phyloP scores from a whole-genome alignment of 2,329 filamentous ascomycete genomes.

The Trichophyton schoenleinii region DNA sequence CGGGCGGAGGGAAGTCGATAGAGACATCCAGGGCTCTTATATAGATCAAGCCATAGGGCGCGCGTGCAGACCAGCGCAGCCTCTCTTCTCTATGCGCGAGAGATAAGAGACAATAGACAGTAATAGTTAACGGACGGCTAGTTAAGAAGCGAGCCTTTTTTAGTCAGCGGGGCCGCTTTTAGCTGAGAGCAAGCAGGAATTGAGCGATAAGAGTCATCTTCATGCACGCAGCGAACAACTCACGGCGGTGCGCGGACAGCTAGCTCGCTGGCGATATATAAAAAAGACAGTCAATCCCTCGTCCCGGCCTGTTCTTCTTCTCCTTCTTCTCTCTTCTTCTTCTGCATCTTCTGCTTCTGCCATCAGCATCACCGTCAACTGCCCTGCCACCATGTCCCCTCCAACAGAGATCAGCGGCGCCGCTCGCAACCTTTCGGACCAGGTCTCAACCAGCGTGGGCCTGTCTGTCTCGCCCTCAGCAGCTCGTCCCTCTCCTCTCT shows the following conservation, averaged over 20 bases:
- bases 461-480: slow-evolving; percentile 64
- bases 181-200: background rate
- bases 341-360: slow-evolving; percentile 1
- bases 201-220: background rate
- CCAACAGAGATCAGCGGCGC: slow-evolving; percentile 23
- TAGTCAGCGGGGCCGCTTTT: background rate
- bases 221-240: background rate
- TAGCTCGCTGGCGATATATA: too few relatives aligned
- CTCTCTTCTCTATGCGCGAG: background rate
- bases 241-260: background rate
- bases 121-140: background rate
- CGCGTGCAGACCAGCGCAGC: background rate
- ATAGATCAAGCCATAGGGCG: background rate
- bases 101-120: background rate
- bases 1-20: slow-evolving; percentile 1
- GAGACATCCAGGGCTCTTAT: background rate
- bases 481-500: slow-evolving; percentile 60
- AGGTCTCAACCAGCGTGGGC: slow-evolving; percentile 48
- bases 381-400: slow-evolving; percentile 18
- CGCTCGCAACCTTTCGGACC: slow-evolving; percentile 22
- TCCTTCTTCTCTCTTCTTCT: slow-evolving; percentile 3
- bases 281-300: background rate
- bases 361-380: slow-evolving; percentile 1
- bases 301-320: background rate
- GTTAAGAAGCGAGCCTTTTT: background rate